A percentile compares a stretch with the other conserved stretches of the same genome.
Evolutionary conservation across 108 stramenopile genomes (phyloP).

Genomic region (Nitzschia sp.): DNA sequence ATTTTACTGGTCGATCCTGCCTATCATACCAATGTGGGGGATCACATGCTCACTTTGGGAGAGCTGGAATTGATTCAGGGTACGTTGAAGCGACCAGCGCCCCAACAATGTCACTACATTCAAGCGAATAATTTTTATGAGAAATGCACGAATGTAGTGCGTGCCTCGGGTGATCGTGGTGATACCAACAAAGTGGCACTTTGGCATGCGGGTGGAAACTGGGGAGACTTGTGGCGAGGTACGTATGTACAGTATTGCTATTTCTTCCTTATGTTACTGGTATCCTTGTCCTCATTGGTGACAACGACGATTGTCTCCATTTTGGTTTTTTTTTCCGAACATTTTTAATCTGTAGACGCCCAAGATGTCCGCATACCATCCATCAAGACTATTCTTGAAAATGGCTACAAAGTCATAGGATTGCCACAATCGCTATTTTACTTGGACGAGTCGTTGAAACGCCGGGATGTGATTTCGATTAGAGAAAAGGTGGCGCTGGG

Average conservation of each 20-base stretch:
- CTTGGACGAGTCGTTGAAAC: background rate
- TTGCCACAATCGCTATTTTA: conserved; percentile 45
- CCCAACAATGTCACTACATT: conserved; percentile 20
- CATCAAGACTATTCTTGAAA: conserved; percentile 21
- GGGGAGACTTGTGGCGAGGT: conserved; percentile 41
- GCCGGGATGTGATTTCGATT: conserved; percentile 3
- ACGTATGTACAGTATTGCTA: background rate
- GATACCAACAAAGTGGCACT: conserved; percentile 20
- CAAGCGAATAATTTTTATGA: conserved; percentile 16
- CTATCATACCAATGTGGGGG: conserved; percentile 43
- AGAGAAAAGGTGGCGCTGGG: conserved; percentile 18
- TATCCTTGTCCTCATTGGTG: too few relatives aligned
- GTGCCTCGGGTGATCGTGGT: background rate
- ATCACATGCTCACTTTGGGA: conserved; percentile 34
- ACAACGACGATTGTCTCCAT: too few relatives aligned
- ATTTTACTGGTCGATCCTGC: conserved; percentile 38
- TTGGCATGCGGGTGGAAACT: conserved; percentile 50
- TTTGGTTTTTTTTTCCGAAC: background rate
- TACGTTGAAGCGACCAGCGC: background rate
- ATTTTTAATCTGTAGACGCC: background rate
- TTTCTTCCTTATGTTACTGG: background rate
- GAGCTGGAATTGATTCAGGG: conserved; percentile 17
- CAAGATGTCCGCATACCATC: conserved; percentile 28
- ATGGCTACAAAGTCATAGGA: conserved; percentile 27
- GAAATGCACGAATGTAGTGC: conserved; percentile 2